Base-by-base conservation (phyloP, 2,329 filamentous ascomycete species). In the Madurella fahalii region DNA sequence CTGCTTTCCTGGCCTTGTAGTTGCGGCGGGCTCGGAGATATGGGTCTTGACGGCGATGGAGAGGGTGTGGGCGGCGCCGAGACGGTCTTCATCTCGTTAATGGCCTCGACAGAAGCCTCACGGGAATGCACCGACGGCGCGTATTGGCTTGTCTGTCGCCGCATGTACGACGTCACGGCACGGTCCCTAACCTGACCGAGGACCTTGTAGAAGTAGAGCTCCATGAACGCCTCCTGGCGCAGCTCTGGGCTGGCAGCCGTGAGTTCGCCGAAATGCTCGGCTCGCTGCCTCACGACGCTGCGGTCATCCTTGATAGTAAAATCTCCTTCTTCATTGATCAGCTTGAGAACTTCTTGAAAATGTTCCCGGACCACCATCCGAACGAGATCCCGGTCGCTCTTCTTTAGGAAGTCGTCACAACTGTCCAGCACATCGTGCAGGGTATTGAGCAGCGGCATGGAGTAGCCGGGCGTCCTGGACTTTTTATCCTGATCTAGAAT, bases 171-270 rank as follows among this genome's bases (percentile, higher is more conserved):
- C 13, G 55, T 59, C 37, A 64, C 59, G 4, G 73, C 69, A 9
- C 67, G 64, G 5, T 64, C 60, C 11, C 75, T 65, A 2, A 80
- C 77, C 2, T 66, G 64, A 2, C 61, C 67, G 5, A 74, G 71
- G 13, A 83, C 69, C 0, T 69, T 62, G 11, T 70, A 58, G 58
- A 81, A 82, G 62, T 83, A 83, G 1, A 79, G 74, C 2, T 74
- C 67, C 70, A 83, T 75, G n/a, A 83, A 72, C 11, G 69, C 69
- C 18, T 72, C 65, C 57, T 82, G 77, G 34, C 77, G 73, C 15
- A 77, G 72, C 25, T 80, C 77, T 0, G 78, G 74, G 12, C 72
- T 69, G 0, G 74, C 75, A 9, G 72, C 67, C 52, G 75, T 71
- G 34, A 83, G 74, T 11, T 78, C 73, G 13, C 74, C 70, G 32